phyloP scores from a whole-genome alignment of 2,329 filamentous ascomycete species.

The Juglanconis sp. region DNA sequence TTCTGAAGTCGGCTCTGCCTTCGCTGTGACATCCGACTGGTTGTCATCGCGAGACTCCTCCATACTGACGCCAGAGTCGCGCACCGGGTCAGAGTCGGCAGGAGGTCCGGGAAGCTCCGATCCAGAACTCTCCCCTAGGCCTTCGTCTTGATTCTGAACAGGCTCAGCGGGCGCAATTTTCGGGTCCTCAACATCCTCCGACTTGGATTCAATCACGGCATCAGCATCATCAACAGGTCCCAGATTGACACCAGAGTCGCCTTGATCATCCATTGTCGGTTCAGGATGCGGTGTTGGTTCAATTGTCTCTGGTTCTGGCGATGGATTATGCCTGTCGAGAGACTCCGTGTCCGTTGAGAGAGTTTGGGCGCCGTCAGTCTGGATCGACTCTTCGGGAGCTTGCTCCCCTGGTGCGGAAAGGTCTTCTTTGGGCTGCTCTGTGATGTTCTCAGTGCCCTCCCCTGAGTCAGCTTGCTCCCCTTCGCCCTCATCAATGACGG shows the following conservation, averaged over 20 bases:
- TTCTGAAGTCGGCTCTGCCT: neutral
- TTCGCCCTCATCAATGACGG: too few relatives aligned
- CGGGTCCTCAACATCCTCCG: neutral
- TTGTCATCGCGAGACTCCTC: neutral
- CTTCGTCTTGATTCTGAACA: neutral
- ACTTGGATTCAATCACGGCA: neutral
- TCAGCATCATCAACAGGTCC: neutral
- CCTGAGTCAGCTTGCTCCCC: too few relatives aligned
- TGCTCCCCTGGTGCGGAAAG: neutral
- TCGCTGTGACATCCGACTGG: neutral
- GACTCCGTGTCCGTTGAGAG: neutral
- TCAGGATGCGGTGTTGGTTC: neutral
- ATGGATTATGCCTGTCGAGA: neutral
- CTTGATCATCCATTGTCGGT: neutral
- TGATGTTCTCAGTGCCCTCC: neutral
- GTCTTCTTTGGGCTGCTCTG: neutral
- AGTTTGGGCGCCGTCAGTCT: neutral
- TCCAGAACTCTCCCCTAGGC: neutral
- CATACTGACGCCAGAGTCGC: neutral
- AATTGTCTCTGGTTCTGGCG: neutral
- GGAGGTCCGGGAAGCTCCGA: neutral
- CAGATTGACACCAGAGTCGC: conserved; percentile 1
- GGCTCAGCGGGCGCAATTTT: neutral
- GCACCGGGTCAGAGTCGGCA: neutral
- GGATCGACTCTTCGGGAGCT: neutral